Percentiles rank a stretch among this genome's conserved stretches.
Evolutionary conservation across 169 alveolate species (phyloP).

Genomic region (Fabrea salina): DNA sequence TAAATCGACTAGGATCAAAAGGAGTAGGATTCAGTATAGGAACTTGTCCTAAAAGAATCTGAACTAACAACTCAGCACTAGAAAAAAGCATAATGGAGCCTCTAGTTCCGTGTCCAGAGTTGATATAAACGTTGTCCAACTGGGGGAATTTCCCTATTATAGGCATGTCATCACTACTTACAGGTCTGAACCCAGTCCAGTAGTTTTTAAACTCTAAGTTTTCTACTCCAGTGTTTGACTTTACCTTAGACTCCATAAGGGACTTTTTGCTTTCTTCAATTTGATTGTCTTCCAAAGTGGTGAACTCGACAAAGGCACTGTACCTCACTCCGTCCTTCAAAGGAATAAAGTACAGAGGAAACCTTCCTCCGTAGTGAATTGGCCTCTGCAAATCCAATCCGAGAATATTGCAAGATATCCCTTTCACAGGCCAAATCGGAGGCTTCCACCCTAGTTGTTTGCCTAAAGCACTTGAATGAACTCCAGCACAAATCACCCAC

Average conservation of each 20-base stretch:
- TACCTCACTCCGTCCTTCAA: not conserved
- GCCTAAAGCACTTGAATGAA: not conserved
- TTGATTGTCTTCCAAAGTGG: not conserved
- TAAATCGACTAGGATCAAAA: conserved; percentile 18
- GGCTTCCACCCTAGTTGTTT: not conserved
- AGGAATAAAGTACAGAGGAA: not conserved
- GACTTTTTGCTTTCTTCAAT: not conserved
- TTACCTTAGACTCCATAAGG: not conserved
- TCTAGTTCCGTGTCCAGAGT: conserved; percentile 33
- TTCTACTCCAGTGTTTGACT: too few species aligned
- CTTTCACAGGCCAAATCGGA: conserved; percentile 35
- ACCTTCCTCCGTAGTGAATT: not conserved
- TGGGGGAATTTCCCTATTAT: conserved; percentile 15
- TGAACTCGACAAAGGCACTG: not conserved
- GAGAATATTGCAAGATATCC: not conserved
- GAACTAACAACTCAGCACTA: conserved; percentile 18
- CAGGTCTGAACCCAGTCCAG: conserved; percentile 29
- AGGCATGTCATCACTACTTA: conserved; percentile 23
- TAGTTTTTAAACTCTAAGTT: not conserved
- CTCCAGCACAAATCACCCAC: conserved; percentile 18
- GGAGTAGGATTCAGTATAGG: conserved; percentile 14
- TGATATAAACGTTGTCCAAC: not conserved
- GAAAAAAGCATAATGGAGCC: not conserved
- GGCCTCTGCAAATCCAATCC: not conserved
- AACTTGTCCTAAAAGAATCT: not conserved